Conservation (phyloP, 1,284 basidiomycete genomes). For the Melampsora medusae region DNA sequence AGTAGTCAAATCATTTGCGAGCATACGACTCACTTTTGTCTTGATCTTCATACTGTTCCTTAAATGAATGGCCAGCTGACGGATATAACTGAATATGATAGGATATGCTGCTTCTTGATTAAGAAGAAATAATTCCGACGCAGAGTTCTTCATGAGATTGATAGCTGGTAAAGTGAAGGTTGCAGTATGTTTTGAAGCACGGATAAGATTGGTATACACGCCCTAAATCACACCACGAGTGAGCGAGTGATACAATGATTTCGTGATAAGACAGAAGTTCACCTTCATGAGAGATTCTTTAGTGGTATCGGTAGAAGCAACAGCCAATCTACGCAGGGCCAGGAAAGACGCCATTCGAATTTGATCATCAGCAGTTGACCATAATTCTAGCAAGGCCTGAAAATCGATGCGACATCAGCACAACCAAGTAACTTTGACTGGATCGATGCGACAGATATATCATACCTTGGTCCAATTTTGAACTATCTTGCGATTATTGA, state of each 20-base stretch:
- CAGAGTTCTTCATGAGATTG: conserved; percentile 97
- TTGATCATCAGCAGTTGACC: conserved; percentile 77
- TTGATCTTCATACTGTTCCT: conserved; percentile 85
- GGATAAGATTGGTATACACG: conserved; percentile 78
- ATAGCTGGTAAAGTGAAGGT: conserved; percentile 86
- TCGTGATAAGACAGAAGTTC: not conserved
- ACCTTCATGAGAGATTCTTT: conserved; percentile 85
- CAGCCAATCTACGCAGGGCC: conserved; percentile 76
- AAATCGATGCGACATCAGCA: not conserved
- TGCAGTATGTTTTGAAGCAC: conserved; percentile 76
- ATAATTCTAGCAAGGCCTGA: conserved; percentile 72
- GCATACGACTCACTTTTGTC: conserved; percentile 64
- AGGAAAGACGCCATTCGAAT: conserved; percentile 85
- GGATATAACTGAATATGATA: conserved; percentile 93
- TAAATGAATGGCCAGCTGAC: conserved; percentile 90
- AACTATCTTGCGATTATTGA: conserved; percentile 75
- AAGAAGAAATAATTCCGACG: conserved; percentile 83
- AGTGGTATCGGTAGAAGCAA: conserved; percentile 75
- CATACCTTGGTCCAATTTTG: conserved; percentile 78
- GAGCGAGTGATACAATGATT: not conserved
- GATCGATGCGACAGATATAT: conserved; percentile 19
- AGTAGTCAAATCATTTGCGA: conserved; percentile 46
- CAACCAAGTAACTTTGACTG: not conserved
- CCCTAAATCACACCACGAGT: conserved; percentile 60
- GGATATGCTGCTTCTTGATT: conserved; percentile 75